Evolutionary conservation across 805 yeast species (phyloP).

Genomic region (Starmera dryadoides): DNA sequence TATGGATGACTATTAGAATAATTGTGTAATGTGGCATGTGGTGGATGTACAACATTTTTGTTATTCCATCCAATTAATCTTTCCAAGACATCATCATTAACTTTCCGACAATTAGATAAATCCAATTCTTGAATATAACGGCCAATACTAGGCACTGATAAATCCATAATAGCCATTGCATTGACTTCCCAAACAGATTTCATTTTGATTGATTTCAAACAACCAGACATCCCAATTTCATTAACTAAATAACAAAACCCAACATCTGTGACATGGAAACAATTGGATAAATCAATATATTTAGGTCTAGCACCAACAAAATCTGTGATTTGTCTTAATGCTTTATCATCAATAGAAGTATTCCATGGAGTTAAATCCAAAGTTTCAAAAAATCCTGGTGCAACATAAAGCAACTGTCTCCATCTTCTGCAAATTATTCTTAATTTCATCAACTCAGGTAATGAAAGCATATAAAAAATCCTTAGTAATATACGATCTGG

Average conservation of each 20-base stretch:
- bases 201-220: conserved; percentile 50
- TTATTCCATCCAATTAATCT: conserved; percentile 53
- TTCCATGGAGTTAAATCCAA: conserved; percentile 60
- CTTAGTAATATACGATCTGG: conserved; percentile 52
- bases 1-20: not conserved
- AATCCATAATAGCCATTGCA: conserved; percentile 78
- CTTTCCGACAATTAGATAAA: conserved; percentile 66
- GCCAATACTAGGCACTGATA: conserved; percentile 61
- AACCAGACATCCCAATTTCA: conserved; percentile 62
- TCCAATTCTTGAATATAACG: conserved; percentile 51
- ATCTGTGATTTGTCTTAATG: conserved; percentile 51
- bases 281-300: conserved; percentile 55
- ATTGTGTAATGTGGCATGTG: not conserved
- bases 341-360: conserved; percentile 50
- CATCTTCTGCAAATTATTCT: conserved; percentile 57
- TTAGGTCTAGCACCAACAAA: conserved; percentile 67
- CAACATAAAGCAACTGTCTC: conserved; percentile 55
- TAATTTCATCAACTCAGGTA: conserved; percentile 55
- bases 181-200: conserved; percentile 69
- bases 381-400: conserved; percentile 41
- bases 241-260: conserved; percentile 67
- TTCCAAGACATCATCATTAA: conserved; percentile 63
- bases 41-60: conserved; percentile 1
- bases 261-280: conserved; percentile 71
- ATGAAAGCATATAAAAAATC: conserved; percentile 44